phyloP scores from a whole-genome alignment of 176 grass and related monocot genomes.

The Chrysopogon serrulatus region DNA sequence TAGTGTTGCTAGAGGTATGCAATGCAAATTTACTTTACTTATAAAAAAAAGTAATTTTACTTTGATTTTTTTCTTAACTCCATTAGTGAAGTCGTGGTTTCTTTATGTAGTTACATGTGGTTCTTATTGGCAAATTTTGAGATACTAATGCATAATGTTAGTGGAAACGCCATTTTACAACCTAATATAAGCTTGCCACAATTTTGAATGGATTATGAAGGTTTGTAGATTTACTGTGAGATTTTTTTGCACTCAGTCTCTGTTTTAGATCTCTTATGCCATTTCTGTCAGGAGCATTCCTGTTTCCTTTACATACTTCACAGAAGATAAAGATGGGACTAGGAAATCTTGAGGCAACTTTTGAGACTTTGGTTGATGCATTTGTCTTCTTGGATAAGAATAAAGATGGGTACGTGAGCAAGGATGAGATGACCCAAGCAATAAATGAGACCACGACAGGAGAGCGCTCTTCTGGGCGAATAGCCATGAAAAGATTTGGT shows the following conservation, averaged over 20 bases:
- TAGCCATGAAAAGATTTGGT: conserved; percentile 98
- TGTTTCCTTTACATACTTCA: conserved; percentile 46
- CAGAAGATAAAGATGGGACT: conserved; percentile 82
- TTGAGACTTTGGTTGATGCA: conserved; percentile 82
- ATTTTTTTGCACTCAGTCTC: neutral
- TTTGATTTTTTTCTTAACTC: neutral
- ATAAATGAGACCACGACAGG: conserved; percentile 90
- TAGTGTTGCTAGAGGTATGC: conserved; percentile 1
- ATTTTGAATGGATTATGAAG: neutral
- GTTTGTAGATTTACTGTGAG: neutral
- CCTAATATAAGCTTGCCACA: neutral
- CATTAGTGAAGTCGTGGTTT: neutral
- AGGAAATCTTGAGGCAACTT: conserved; percentile 69
- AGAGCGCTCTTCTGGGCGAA: conserved; percentile 90
- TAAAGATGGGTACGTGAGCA: conserved; percentile 95
- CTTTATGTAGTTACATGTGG: neutral
- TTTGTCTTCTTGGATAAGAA: conserved; percentile 99
- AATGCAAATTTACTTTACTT: neutral
- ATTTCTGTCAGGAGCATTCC: neutral
- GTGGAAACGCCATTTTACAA: neutral
- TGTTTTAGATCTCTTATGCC: neutral
- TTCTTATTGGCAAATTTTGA: neutral
- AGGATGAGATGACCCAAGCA: conserved; percentile 89
- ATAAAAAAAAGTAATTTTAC: neutral
- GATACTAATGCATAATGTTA: neutral